These are phyloP conservation scores for Fusarium sp. DNA, from an alignment of 2,329 filamentous ascomycete genomes.

Conservation along the genomic window DNA sequence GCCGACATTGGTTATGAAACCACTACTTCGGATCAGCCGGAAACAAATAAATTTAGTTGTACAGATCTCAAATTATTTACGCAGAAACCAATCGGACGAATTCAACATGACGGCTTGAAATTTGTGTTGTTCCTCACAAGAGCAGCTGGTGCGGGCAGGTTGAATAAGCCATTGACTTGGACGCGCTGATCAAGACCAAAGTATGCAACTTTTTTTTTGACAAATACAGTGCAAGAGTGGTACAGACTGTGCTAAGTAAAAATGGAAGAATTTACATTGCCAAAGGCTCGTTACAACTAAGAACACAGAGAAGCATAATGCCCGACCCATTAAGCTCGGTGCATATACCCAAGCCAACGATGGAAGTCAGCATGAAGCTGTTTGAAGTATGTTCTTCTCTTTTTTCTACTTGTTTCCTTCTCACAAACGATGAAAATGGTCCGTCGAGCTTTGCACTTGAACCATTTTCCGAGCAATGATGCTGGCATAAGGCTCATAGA, in stretches of 20 bases:
- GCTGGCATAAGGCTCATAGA: background rate
- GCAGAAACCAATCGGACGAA: background rate
- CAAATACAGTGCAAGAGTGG: fast-evolving
- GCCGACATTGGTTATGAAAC: fast-evolving
- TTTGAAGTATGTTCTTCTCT: fast-evolving
- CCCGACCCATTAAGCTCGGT: no score
- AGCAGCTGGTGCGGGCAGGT: no score
- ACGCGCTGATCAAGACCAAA: fast-evolving
- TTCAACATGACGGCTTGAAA: fast-evolving
- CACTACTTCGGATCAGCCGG: background rate
- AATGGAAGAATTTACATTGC: no score
- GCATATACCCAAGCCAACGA: background rate
- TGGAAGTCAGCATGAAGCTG: no score
- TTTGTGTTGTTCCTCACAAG: background rate
- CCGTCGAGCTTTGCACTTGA: fast-evolving
- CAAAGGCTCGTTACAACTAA: no score
- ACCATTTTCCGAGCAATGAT: background rate
- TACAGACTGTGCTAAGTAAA: background rate
- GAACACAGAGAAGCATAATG: no score
- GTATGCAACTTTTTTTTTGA: fast-evolving
- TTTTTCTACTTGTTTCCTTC: background rate
- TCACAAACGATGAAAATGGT: background rate
- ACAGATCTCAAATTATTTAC: background rate
- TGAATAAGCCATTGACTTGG: background rate
- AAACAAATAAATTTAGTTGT: background rate